Evolutionary conservation across 2,329 filamentous ascomycete species (phyloP).

Genomic region (Epichloe sylvatica): DNA sequence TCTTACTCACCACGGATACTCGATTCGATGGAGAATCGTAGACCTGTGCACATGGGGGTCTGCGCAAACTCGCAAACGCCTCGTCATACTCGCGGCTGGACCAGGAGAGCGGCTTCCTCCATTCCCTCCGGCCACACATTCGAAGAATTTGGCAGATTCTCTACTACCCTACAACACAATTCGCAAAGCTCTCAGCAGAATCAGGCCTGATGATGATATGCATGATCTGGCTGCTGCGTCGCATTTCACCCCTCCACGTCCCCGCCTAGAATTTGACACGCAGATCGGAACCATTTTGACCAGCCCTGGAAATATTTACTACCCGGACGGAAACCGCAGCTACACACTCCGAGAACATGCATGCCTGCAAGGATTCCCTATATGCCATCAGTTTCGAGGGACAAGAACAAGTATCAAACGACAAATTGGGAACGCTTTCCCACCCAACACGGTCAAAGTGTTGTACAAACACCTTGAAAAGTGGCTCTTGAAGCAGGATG

Average conservation of each 20-base stretch:
- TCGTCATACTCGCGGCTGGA: constrained; percentile 45
- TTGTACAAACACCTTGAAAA: constrained; percentile 34
- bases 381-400: constrained; percentile 40
- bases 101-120: constrained; percentile 57
- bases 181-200: constrained; percentile 23
- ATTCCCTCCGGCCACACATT: constrained; percentile 51
- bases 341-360: constrained; percentile 58
- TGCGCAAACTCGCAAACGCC: constrained; percentile 33
- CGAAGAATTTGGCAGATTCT: constrained; percentile 20
- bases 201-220: constrained; percentile 22
- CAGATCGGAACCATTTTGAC: constrained; percentile 51
- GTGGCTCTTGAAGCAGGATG: constrained; percentile 32
- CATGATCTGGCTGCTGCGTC: constrained; percentile 23
- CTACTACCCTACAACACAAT: constrained; percentile 31
- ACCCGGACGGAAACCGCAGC: constrained; percentile 47
- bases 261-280: constrained; percentile 30
- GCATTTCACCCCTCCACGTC: constrained; percentile 15
- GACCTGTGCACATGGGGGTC: constrained; percentile 36
- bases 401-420: constrained; percentile 30
- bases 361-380: constrained; percentile 55
- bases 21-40: constrained; percentile 53
- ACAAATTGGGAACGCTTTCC: constrained; percentile 72
- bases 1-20: constrained; percentile 53
- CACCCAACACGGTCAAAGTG: constrained; percentile 40
- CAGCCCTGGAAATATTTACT: constrained; percentile 46